Percentiles rank a stretch among this genome's conserved stretches.
phyloP scores from a whole-genome alignment of 176 grass and related monocot species.

The Raddia distichophylla region DNA sequence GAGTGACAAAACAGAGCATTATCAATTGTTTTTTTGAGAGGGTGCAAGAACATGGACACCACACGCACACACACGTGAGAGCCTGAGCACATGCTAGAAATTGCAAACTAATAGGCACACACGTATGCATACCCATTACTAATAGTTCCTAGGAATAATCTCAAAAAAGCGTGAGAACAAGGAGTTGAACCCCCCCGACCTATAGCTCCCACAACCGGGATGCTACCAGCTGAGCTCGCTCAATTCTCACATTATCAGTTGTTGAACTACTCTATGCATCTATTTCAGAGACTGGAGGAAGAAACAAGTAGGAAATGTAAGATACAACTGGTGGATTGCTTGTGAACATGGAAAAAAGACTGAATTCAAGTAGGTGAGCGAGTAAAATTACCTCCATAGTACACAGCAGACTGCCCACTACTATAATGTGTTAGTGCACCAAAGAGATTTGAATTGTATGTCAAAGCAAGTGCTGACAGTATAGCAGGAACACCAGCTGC shows the following conservation, averaged over 20 bases:
- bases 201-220: too few relatives aligned
- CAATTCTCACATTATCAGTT: not conserved
- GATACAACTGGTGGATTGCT: not conserved
- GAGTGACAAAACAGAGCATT: not conserved
- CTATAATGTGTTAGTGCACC: constrained; percentile 95
- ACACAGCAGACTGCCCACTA: constrained; percentile 89
- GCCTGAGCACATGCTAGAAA: too few relatives aligned
- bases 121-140: too few relatives aligned
- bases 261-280: not conserved
- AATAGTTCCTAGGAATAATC: too few relatives aligned
- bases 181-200: too few relatives aligned
- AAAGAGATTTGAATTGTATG: constrained; percentile 96
- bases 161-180: too few relatives aligned
- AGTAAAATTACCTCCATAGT: constrained; percentile 81
- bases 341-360: constrained; percentile 16
- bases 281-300: not conserved
- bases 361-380: constrained; percentile 9
- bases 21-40: too few relatives aligned
- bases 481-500: constrained; percentile 88
- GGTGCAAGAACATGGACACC: too few relatives aligned
- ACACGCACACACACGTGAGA: too few relatives aligned
- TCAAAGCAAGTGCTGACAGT: constrained; percentile 75
- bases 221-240: too few relatives aligned
- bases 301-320: constrained; percentile 1
- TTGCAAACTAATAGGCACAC: too few relatives aligned